A percentile compares a stretch with the other conserved stretches of the same genome.
phyloP scores from a whole-genome alignment of 192 early-diverging fungal species.

The Dissophora ornata region DNA sequence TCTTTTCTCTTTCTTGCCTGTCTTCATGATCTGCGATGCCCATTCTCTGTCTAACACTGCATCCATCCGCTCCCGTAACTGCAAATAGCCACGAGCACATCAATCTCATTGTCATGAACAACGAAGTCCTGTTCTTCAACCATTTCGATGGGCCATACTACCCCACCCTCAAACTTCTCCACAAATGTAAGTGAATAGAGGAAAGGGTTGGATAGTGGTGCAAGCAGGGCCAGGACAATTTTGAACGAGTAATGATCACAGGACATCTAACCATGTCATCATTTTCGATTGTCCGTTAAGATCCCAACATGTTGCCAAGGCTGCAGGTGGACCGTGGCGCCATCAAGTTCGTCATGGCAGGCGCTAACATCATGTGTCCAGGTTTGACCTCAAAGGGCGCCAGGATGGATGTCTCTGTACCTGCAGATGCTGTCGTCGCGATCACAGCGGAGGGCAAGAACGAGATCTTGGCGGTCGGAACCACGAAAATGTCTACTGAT shows the following conservation, averaged over 20 bases:
- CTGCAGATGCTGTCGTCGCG: conserved; percentile 80
- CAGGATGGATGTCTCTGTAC: conserved; percentile 79
- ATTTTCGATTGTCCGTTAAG: conserved; percentile 41
- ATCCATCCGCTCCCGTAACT: neutral
- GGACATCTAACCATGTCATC: too few species aligned
- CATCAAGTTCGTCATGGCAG: conserved; percentile 97
- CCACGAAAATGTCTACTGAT: conserved; percentile 86
- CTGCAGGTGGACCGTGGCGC: conserved; percentile 97
- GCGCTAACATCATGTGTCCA: conserved; percentile 99
- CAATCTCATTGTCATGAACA: conserved; percentile 84
- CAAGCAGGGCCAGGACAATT: too few species aligned
- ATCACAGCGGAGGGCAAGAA: conserved; percentile 97
- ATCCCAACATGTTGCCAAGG: conserved; percentile 90
- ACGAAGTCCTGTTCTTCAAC: conserved; percentile 92
- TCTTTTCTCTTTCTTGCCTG: too few species aligned
- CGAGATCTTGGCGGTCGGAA: conserved; percentile 90
- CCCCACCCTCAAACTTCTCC: conserved; percentile 88
- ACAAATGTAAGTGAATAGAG: conserved; percentile 79
- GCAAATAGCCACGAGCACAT: conserved; percentile 85
- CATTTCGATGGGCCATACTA: conserved; percentile 93
- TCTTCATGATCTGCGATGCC: too few species aligned
- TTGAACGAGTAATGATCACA: too few species aligned
- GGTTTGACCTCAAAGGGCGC: conserved; percentile 96
- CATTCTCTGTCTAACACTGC: neutral
- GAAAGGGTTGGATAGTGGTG: too few species aligned